Evolutionary conservation across 768 basidiomycete genomes (phyloP), one percentile per base, ranked within the genome.

Genomic region (Polyporus arcularius): DNA sequence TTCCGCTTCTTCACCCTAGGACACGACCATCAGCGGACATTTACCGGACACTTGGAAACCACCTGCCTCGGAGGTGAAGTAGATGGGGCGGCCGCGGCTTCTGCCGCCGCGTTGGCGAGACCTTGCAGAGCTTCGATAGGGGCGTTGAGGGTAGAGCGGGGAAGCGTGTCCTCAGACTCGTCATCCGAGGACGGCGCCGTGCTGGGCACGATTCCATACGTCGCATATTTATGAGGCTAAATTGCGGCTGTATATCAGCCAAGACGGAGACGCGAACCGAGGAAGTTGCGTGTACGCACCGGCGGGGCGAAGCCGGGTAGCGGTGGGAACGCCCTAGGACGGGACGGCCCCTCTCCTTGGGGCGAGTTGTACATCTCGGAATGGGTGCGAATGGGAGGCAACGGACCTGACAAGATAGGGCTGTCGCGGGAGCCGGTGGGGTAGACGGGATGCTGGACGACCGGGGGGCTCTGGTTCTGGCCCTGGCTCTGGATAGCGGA

Each of bases 111-210:
- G 71, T 97, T 95, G 31, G 96, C 96, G 53, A 97, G 79, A 3
- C 94, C 93, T 71, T 97, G 94, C 39, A 98, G 78, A 12, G 96
- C 96, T 70, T 97, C 94, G 57, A 96, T 96, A 1, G 96, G 96
- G 1, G 95, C 94, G 63, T 91, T 94, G 63, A 97, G 78, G 35
- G 90, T 85, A 41, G 89, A 83, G 38, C 93, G 83, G 15, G 94
- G 91, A 12, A 96, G 78, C 0, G 93, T 89, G 53, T 95, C 93
- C 69, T 96, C 93, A 0, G 91, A 92, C 73, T 95, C 94, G 70
- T 94, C 94, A 62, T 95, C 93, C 45, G 92, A 93, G 0, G 92
- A 94, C 7, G 90, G 85, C 12, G 90, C 82, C 4, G 92, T 87
- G 73, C 89, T 88, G 15, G 92, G 86, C 38, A 94, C 83, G 65